phyloP scores from a whole-genome alignment of 2,329 filamentous ascomycete genomes.

The Apiospora hydei region DNA sequence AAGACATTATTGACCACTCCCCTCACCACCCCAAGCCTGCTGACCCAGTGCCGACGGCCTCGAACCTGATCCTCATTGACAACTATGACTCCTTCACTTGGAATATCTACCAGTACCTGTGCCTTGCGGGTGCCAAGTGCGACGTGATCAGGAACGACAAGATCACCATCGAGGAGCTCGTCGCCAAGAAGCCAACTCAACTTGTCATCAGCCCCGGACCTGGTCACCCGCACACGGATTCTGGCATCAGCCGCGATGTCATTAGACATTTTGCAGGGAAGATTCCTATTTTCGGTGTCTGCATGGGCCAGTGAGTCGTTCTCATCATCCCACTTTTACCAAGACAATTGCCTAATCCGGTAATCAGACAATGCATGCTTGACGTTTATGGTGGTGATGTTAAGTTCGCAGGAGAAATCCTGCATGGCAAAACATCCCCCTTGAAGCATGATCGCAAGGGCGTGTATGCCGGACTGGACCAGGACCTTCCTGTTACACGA shows the following conservation, averaged over 20 bases:
- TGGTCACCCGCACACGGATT: conserved; percentile 89
- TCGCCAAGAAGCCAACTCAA: conserved; percentile 86
- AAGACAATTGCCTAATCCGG: conserved; percentile 29
- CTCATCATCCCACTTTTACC: conserved; percentile 23
- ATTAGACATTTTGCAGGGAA: conserved; percentile 93
- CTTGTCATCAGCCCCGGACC: conserved; percentile 94
- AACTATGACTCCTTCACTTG: conserved; percentile 99
- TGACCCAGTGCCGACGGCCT: conserved; percentile 76
- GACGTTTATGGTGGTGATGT: conserved; percentile 92
- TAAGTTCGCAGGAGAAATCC: conserved; percentile 90
- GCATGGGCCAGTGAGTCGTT: conserved; percentile 86
- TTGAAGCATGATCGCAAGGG: conserved; percentile 89
- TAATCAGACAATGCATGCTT: conserved; percentile 85
- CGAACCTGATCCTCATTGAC: conserved; percentile 94
- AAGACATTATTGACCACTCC: conserved; percentile 76
- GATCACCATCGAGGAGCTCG: conserved; percentile 83
- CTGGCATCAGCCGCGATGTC: conserved; percentile 90
- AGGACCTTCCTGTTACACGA: conserved; percentile 86
- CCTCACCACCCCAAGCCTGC: conserved; percentile 82
- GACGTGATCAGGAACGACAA: conserved; percentile 93
- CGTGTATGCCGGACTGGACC: conserved; percentile 83
- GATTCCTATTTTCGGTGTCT: conserved; percentile 95
- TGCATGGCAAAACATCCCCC: conserved; percentile 96
- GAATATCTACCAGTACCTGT: conserved; percentile 98
- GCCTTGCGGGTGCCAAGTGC: conserved; percentile 92